These are phyloP conservation scores for Blastocystis sp. DNA, from an alignment of 352 stramenopile genomes.

Conservation along the genomic window DNA sequence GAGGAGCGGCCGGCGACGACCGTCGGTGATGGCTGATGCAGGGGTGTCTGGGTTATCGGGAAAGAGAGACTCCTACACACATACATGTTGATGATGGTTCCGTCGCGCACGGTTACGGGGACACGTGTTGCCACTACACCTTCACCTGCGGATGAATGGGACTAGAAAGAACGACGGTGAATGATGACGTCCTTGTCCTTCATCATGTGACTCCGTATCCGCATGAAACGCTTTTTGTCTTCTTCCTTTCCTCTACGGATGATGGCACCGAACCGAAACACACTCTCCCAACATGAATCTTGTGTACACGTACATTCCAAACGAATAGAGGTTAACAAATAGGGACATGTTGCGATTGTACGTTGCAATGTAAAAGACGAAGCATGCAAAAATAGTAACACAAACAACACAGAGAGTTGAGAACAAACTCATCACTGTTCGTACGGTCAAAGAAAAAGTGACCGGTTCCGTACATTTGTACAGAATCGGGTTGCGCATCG, in stretches of 20 bases:
- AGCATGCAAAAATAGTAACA: neutral
- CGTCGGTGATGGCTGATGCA: too few species aligned
- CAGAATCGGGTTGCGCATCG: too few species aligned
- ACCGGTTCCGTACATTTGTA: too few species aligned
- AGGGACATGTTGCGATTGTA: constrained; percentile 44
- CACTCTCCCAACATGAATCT: constrained; percentile 2
- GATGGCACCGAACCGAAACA: neutral
- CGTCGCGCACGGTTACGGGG: neutral
- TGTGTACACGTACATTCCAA: neutral
- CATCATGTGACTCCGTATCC: neutral
- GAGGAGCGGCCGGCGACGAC: neutral
- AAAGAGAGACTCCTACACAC: neutral
- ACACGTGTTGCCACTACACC: neutral
- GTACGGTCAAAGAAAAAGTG: too few species aligned
- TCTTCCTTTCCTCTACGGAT: constrained; percentile 4
- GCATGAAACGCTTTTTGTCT: constrained; percentile 1
- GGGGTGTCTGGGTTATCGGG: too few species aligned
- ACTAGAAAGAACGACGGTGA: neutral
- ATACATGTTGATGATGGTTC: constrained; percentile 16
- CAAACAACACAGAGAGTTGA: neutral
- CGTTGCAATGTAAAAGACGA: constrained; percentile 11
- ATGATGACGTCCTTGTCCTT: neutral
- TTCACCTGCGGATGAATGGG: neutral
- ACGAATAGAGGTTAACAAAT: constrained; percentile 27
- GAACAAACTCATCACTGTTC: neutral